A percentile compares a stretch with the other conserved stretches of the same genome.
These are phyloP conservation scores for Boletus subluridellus DNA, from an alignment of 1,284 basidiomycete genomes.

Conservation along the genomic window DNA sequence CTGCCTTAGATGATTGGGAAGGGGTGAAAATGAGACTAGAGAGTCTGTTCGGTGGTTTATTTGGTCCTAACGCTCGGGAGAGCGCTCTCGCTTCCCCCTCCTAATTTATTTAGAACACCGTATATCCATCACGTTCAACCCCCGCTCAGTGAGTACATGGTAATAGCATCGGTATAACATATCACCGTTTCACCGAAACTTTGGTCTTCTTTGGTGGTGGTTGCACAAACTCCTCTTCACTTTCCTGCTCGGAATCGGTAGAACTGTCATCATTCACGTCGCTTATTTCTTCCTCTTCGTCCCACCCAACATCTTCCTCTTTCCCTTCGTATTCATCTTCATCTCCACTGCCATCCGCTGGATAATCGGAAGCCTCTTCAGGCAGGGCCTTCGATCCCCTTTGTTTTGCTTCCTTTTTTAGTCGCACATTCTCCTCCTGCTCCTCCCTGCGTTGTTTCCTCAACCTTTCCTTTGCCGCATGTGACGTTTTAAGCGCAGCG, in stretches of 20 bases:
- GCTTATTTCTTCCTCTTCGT: conserved; percentile 63
- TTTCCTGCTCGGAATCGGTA: conserved; percentile 41
- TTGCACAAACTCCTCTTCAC: conserved; percentile 34
- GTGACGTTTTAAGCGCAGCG: conserved; percentile 62
- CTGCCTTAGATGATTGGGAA: conserved; percentile 90
- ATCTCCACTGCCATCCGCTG: conserved; percentile 34
- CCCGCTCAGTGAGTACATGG: conserved; percentile 9
- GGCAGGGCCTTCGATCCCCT: conserved; percentile 29
- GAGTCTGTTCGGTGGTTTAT: conserved; percentile 48
- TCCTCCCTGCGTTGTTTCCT: conserved; percentile 76
- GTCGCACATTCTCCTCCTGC: conserved; percentile 82
- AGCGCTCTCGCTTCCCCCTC: conserved; percentile 19
- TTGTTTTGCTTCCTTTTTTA: conserved; percentile 59
- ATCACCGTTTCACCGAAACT: conserved; percentile 38
- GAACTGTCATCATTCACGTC: conserved; percentile 53
- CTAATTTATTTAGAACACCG: conserved; percentile 6
- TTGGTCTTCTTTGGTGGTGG: conserved; percentile 42
- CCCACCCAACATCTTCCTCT: conserved; percentile 50
- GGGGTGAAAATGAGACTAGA: conserved; percentile 75
- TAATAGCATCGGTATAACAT: conserved; percentile 6
- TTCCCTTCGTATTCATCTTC: conserved; percentile 37
- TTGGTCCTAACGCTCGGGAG: conserved; percentile 21
- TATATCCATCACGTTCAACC: conserved; percentile 10
- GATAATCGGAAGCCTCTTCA: conserved; percentile 36
- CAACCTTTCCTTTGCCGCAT: conserved; percentile 72